Conservation (phyloP, 75 land plant species). For the Sequoia sempervirens region DNA sequence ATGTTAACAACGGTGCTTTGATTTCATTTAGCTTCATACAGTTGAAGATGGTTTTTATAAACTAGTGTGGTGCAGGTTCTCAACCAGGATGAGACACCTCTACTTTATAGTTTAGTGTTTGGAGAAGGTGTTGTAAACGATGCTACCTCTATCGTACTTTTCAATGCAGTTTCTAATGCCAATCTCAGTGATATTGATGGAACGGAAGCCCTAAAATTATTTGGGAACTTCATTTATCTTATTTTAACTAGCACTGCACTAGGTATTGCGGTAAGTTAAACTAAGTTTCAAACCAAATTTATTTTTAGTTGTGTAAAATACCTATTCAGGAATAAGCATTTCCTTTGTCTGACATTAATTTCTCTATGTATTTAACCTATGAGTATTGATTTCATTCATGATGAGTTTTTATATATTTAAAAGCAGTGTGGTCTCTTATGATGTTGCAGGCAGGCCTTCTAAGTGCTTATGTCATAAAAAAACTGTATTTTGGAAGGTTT, state of each 20-base stretch:
- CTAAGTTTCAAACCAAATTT: too few relatives aligned
- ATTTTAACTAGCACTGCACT: conserved; percentile 33
- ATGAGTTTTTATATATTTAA: not conserved
- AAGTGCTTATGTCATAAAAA: conserved; percentile 37
- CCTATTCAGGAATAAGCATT: not conserved
- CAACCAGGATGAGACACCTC: conserved; percentile 38
- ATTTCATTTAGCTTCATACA: not conserved
- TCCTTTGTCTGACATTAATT: not conserved
- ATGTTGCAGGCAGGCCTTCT: conserved; percentile 26
- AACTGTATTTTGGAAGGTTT: conserved; percentile 32
- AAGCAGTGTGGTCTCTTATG: not conserved
- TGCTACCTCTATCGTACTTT: conserved; percentile 43
- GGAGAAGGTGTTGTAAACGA: conserved; percentile 38
- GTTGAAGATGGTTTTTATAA: not conserved
- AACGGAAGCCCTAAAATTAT: conserved; percentile 2
- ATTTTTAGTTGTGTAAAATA: not conserved
- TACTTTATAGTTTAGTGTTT: conserved; percentile 19
- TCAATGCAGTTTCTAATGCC: conserved; percentile 23
- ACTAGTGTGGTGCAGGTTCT: conserved; percentile 19
- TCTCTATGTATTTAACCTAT: not conserved
- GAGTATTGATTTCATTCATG: not conserved
- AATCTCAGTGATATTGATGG: conserved; percentile 15
- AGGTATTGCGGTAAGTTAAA: conserved; percentile 28
- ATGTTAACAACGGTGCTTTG: not conserved
- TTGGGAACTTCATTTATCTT: conserved; percentile 30